Conservation (phyloP, 441 rosid species). For the Francoa sonchifolia region DNA sequence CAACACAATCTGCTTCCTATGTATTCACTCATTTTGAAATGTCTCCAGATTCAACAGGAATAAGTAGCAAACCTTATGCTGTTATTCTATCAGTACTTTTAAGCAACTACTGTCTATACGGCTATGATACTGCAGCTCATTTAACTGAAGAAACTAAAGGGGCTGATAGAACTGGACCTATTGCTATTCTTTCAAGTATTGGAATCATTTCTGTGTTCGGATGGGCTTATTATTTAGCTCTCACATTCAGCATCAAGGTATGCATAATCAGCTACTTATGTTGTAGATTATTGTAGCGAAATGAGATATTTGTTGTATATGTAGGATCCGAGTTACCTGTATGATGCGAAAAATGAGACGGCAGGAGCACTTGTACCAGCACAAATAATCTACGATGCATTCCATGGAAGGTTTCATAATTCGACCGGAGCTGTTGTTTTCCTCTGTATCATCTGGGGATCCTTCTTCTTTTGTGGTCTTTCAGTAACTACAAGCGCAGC, state of each 20-base stretch:
- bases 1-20: conserved; percentile 40
- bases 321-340: conserved; percentile 35
- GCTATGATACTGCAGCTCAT: conserved; percentile 63
- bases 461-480: conserved; percentile 59
- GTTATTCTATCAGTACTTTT: conserved; percentile 44
- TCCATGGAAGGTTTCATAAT: conserved; percentile 43
- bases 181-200: conserved; percentile 48
- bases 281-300: too few species aligned
- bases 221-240: conserved; percentile 50
- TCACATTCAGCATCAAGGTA: conserved; percentile 52
- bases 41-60: conserved; percentile 32
- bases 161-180: conserved; percentile 49
- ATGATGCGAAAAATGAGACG: conserved; percentile 46
- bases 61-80: conserved; percentile 46
- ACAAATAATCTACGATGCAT: conserved; percentile 49
- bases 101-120: conserved; percentile 48
- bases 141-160: conserved; percentile 61
- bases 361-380: conserved; percentile 48
- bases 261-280: not conserved
- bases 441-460: conserved; percentile 48
- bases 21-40: conserved; percentile 41
- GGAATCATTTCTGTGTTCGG: conserved; percentile 51
- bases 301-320: too few species aligned
- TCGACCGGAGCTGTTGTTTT: conserved; percentile 43
- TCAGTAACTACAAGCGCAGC: conserved; percentile 51